These are phyloP conservation scores for Aspergillus vadensis DNA, from an alignment of 2,329 filamentous ascomycete genomes.

Conservation along the genomic window DNA sequence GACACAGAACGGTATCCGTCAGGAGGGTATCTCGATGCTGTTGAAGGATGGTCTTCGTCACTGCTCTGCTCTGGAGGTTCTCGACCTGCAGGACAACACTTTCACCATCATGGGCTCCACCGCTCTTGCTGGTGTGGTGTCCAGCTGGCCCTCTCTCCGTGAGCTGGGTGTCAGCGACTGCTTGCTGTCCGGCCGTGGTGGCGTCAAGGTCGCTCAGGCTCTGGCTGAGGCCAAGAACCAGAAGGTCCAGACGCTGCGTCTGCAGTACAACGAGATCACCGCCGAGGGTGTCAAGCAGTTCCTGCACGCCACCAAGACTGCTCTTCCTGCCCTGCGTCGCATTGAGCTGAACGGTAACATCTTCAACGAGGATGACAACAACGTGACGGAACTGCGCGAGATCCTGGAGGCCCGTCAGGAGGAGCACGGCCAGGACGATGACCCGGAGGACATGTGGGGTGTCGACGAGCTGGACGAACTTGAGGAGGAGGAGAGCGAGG, in stretches of 20 bases:
- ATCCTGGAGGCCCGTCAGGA: constrained; percentile 79
- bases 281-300: constrained; percentile 72
- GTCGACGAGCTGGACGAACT: constrained; percentile 85
- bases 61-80: constrained; percentile 67
- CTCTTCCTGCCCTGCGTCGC: constrained; percentile 75
- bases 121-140: constrained; percentile 73
- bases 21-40: constrained; percentile 84
- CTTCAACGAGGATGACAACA: constrained; percentile 81
- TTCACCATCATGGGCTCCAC: constrained; percentile 81
- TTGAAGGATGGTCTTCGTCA: constrained; percentile 76
- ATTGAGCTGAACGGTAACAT: constrained; percentile 97
- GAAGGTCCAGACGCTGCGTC: constrained; percentile 75
- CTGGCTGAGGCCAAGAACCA: constrained; percentile 74
- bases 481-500: constrained; percentile 70
- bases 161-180: constrained; percentile 92
- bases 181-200: constrained; percentile 75
- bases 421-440: constrained; percentile 58
- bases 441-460: constrained; percentile 80
- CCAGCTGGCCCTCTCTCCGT: constrained; percentile 71
- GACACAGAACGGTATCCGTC: constrained; percentile 96
- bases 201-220: constrained; percentile 70
- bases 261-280: constrained; percentile 96
- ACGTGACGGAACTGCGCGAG: constrained; percentile 67
- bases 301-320: constrained; percentile 65
- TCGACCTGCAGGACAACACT: constrained; percentile 97